phyloP scores from a whole-genome alignment of 2,329 filamentous ascomycete species.

The Curvularia eragrostidis region DNA sequence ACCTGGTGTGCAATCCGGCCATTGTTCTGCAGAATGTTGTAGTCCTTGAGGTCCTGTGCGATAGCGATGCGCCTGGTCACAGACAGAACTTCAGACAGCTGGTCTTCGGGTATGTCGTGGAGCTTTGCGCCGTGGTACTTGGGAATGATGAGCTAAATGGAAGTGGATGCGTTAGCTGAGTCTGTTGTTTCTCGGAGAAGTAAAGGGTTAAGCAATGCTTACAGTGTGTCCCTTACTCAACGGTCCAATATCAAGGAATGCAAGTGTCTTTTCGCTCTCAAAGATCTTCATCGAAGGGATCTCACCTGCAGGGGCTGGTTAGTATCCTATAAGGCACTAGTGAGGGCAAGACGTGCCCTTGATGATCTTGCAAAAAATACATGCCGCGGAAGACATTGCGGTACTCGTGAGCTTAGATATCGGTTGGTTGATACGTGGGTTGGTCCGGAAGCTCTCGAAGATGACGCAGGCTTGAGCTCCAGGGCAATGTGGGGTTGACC shows the following conservation, averaged over 20 bases:
- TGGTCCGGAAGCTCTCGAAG: conserved; percentile 13
- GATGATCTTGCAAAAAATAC: conserved; percentile 98
- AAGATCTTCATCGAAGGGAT: conserved; percentile 97
- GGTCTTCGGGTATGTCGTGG: conserved; percentile 88
- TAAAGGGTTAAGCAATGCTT: conserved; percentile 43
- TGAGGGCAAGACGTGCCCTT: conserved; percentile 66
- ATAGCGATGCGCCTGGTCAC: conserved; percentile 85
- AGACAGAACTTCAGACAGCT: conserved; percentile 81
- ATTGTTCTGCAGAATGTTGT: conserved; percentile 97
- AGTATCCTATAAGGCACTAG: not conserved
- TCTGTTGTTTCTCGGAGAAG: no score
- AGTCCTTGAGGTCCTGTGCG: conserved; percentile 78
- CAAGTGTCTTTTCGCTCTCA: conserved; percentile 90
- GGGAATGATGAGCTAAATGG: conserved; percentile 85
- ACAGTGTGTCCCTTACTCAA: conserved; percentile 89
- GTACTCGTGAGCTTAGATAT: conserved; percentile 30
- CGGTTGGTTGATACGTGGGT: conserved; percentile 30
- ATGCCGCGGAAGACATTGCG: conserved; percentile 70
- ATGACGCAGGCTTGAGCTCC: conserved; percentile 21
- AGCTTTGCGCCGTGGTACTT: conserved; percentile 94
- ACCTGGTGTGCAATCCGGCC: conserved; percentile 88
- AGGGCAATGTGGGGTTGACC: conserved; percentile 18
- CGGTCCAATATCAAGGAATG: conserved; percentile 95
- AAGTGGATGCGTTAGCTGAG: not conserved
- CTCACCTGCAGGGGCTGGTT: conserved; percentile 67